A percentile compares a stretch with the other conserved stretches of the same genome.
Evolutionary conservation across 192 early-diverging fungal genomes (phyloP).

Genomic region (Thamnidium elegans): DNA sequence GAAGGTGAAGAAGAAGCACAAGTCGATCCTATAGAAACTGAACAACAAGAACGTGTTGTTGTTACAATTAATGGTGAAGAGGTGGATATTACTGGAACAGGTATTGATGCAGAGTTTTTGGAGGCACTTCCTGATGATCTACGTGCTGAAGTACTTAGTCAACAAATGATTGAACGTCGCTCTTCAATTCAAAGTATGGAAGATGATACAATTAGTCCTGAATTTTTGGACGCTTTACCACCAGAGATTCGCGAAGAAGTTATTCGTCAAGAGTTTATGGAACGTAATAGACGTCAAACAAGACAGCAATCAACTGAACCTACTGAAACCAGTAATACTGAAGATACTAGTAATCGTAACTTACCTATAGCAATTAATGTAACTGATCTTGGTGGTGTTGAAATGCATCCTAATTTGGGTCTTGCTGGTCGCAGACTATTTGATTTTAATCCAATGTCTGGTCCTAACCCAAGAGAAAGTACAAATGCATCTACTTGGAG

Average conservation of each 20-base stretch:
- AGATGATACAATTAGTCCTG: slow-evolving; percentile 56
- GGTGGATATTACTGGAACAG: slow-evolving; percentile 89
- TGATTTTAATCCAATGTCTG: no score
- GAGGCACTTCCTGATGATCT: slow-evolving; percentile 93
- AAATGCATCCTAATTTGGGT: no score
- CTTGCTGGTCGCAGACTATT: no score
- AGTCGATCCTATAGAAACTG: slow-evolving; percentile 32
- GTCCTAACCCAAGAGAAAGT: no score
- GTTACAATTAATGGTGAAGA: slow-evolving; percentile 75
- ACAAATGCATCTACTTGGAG: no score
- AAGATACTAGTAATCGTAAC: no score
- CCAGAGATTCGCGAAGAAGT: slow-evolving; percentile 89
- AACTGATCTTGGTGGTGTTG: no score
- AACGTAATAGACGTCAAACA: slow-evolving; percentile 60
- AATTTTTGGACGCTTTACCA: slow-evolving; percentile 92
- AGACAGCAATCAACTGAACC: slow-evolving; percentile 34
- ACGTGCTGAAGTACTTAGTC: slow-evolving; percentile 85
- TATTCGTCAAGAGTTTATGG: slow-evolving; percentile 66
- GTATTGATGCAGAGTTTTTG: slow-evolving; percentile 91
- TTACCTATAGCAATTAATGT: no score
- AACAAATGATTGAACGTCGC: slow-evolving; percentile 55
- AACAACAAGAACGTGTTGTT: slow-evolving; percentile 35
- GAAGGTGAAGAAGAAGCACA: slow-evolving; percentile 56
- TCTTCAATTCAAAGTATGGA: slow-evolving; percentile 30
- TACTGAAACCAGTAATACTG: background rate